Base-by-base conservation (phyloP, 257 asterid genomes). In the Solanum piurae region DNA sequence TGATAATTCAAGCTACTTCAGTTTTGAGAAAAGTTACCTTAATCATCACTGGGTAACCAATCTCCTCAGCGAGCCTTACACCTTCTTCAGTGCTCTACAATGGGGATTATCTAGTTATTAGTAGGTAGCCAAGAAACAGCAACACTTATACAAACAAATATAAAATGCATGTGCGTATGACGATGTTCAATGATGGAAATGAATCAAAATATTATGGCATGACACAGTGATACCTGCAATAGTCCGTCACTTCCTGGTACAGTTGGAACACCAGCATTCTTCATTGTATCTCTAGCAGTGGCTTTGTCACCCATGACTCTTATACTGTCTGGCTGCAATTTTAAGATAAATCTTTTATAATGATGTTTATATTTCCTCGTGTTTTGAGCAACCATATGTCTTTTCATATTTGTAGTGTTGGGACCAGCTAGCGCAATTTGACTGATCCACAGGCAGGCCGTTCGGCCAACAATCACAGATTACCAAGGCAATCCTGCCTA, bases 221-320 rank as follows among this genome's bases (percentile, higher is more conserved):
- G 62, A 71, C 55, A 83, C 88, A 58, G 37, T 62, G 88, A 86
- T 88, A 95, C 99, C 98, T 91, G 91, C 85, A 97, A 88, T 85
- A 97, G 92, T 83, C 99, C 99, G 42, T 95, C 98, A 89, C 99
- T 97, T 91, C 99, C 99, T 73, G 99, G 99, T 80, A 97, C 99
- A 86, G 99, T 97, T 62, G 99, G 99, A 91, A 97, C 99, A 91
- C 99, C 99, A 86, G 99, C 99, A 83, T 92, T 97, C 94, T 97
- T 97, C 99, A 97, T 97, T 88, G 99, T 97, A 21, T 96, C 99
- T 89, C 99, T 94, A 66, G 99, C 99, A 86, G 99, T 97, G 86
- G 99, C 92, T 91, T 97, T 97, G 93, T 97, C 99, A 83, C 99
- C 99, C 99, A 97, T 97, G 93, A 96, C 95, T 89, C 96, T 92